Percentiles rank a stretch among this genome's conserved stretches.
These are phyloP conservation scores for Lactifluus hygrophoroides DNA, from an alignment of 768 basidiomycete species.

Conservation along the genomic window DNA sequence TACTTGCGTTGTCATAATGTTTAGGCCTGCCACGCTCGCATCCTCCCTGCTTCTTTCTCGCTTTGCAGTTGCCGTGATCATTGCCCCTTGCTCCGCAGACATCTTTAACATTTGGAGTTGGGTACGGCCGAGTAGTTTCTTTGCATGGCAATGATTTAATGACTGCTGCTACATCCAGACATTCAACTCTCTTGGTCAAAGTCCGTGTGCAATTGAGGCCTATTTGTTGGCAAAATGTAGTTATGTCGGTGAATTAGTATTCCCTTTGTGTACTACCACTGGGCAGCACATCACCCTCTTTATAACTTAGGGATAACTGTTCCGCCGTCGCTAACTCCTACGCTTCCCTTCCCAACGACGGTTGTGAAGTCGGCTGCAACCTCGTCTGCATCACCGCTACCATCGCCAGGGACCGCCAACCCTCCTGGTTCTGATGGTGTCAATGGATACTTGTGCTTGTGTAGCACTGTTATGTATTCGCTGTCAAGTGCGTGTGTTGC, in stretches of 20 bases:
- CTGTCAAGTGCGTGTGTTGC: constrained; percentile 8
- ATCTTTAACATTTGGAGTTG: neutral
- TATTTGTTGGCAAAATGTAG: constrained; percentile 4
- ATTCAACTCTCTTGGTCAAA: constrained; percentile 3
- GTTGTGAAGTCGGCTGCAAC: too few species aligned
- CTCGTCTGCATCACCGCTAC: too few species aligned
- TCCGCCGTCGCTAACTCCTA: too few species aligned
- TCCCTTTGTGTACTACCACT: too few species aligned
- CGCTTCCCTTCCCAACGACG: too few species aligned
- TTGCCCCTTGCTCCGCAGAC: neutral
- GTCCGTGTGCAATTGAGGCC: neutral
- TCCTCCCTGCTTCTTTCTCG: neutral
- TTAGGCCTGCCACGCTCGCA: neutral
- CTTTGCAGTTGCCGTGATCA: neutral
- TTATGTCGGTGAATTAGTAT: constrained; percentile 2
- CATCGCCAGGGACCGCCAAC: constrained; percentile 1
- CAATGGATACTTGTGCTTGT: constrained; percentile 3
- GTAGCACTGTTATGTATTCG: constrained; percentile 1
- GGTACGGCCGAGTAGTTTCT: neutral
- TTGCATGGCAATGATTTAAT: neutral
- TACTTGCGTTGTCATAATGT: too few species aligned
- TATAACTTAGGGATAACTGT: too few species aligned
- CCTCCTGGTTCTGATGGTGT: too few species aligned
- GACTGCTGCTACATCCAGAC: neutral
- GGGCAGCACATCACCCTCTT: too few species aligned